Conservation (phyloP, 768 basidiomycete genomes). For the Collybia sordida region DNA sequence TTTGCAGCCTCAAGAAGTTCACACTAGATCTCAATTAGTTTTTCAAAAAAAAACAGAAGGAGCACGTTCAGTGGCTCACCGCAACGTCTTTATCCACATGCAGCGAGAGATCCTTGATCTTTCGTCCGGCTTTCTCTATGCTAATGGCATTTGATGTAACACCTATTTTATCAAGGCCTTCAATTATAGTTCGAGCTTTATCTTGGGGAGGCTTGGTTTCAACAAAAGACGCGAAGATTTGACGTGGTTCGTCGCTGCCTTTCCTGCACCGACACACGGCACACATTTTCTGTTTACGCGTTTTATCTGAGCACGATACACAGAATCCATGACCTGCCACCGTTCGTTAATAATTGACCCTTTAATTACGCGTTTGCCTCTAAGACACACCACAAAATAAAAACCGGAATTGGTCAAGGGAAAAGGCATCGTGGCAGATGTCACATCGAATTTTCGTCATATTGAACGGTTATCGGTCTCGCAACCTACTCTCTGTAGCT, state of each 20-base stretch:
- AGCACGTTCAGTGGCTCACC: too few relatives aligned
- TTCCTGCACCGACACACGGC: not conserved
- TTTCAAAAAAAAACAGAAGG: too few relatives aligned
- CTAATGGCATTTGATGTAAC: not conserved
- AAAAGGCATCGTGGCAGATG: not conserved
- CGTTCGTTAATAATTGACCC: not conserved
- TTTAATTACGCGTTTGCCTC: not conserved
- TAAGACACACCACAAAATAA: not conserved
- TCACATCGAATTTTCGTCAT: constrained; percentile 3
- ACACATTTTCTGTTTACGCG: not conserved
- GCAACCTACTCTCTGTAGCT: too few relatives aligned
- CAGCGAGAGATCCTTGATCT: not conserved
- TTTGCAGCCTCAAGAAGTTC: constrained; percentile 1
- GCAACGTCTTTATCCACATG: not conserved
- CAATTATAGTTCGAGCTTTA: not conserved
- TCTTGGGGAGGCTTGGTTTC: not conserved
- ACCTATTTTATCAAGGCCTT: constrained; percentile 4
- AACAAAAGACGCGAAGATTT: not conserved
- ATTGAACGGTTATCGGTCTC: too few relatives aligned
- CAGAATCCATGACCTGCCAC: constrained; percentile 2
- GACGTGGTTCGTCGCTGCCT: not conserved
- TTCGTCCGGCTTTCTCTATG: constrained; percentile 3
- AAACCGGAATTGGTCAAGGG: constrained; percentile 1
- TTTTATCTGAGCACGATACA: not conserved
- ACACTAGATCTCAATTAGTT: not conserved